These are phyloP conservation scores for Puccinia coronata DNA, from an alignment of 1,284 basidiomycete genomes.

Conservation along the genomic window DNA sequence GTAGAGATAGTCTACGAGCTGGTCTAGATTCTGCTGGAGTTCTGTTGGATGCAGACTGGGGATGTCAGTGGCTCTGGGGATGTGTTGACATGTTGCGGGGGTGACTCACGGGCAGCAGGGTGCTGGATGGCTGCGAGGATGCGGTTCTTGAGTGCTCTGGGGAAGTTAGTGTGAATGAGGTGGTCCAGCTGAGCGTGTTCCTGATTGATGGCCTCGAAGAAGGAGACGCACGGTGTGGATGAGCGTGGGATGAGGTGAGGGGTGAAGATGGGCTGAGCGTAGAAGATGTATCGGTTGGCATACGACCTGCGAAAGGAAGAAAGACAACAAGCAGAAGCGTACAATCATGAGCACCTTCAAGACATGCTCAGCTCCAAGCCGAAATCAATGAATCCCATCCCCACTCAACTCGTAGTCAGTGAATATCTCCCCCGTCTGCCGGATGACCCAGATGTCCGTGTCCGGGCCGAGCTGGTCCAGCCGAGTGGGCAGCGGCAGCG, in stretches of 20 bases:
- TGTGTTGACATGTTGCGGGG: background rate
- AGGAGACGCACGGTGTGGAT: background rate
- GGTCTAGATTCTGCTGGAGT: conserved; percentile 17
- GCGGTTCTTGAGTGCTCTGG: background rate
- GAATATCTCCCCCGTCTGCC: conserved; percentile 40
- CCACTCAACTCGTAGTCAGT: conserved; percentile 45
- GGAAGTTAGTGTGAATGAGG: conserved; percentile 34
- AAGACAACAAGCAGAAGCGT: background rate
- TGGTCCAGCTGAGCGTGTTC: conserved; percentile 1
- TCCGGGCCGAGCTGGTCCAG: conserved; percentile 4
- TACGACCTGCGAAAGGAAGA: conserved; percentile 18
- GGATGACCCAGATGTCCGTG: conserved; percentile 31
- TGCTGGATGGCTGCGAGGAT: background rate
- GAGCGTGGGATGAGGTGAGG: background rate
- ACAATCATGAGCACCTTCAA: no score
- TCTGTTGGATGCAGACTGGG: background rate
- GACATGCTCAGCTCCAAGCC: no score
- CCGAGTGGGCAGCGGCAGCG: conserved; percentile 27
- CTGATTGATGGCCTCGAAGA: background rate
- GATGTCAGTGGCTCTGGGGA: background rate
- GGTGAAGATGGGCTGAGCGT: conserved; percentile 38
- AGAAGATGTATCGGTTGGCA: conserved; percentile 40
- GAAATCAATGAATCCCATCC: no score
- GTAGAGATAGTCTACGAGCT: conserved; percentile 23
- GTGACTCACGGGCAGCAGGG: conserved; percentile 19